Conservation (phyloP, 2,329 filamentous ascomycete genomes). For the Botrytis aclada region DNA sequence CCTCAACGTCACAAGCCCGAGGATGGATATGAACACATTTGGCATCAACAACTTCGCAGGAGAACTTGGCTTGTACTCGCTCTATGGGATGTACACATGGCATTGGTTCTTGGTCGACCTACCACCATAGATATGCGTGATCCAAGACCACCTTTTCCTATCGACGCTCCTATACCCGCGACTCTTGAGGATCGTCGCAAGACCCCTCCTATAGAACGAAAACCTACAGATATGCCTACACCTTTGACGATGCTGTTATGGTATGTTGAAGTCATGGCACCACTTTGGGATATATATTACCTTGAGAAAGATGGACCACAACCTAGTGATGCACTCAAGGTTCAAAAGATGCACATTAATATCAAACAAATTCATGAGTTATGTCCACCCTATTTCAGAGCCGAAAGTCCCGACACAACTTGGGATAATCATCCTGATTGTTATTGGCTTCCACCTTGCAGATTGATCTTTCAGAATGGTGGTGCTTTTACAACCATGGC, state of each 20-base stretch:
- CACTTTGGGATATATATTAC: constrained; percentile 49
- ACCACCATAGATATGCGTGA: constrained; percentile 52
- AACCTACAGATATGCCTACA: constrained; percentile 50
- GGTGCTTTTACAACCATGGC: constrained; percentile 54
- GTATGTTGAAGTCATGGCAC: constrained; percentile 47
- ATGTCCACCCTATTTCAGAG: constrained; percentile 52
- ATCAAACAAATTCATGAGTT: constrained; percentile 48
- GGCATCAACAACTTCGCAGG: constrained; percentile 55
- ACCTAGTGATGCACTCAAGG: constrained; percentile 51
- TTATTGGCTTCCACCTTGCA: constrained; percentile 51
- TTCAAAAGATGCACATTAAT: constrained; percentile 53
- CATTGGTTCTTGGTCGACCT: constrained; percentile 37
- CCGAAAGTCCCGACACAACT: constrained; percentile 54
- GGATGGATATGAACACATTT: constrained; percentile 53
- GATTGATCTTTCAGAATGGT: constrained; percentile 47
- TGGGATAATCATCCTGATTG: constrained; percentile 55
- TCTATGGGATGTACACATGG: constrained; percentile 42
- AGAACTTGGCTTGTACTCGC: constrained; percentile 56
- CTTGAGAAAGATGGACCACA: constrained; percentile 55
- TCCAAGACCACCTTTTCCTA: constrained; percentile 47
- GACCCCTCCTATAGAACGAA: constrained; percentile 48
- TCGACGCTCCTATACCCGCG: constrained; percentile 50
- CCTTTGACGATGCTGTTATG: constrained; percentile 54
- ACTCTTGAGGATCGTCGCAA: constrained; percentile 43
- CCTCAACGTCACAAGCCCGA: constrained; percentile 44